Percentiles rank a stretch among this genome's conserved stretches.
Evolutionary conservation across 2,329 filamentous ascomycete genomes (phyloP).

Genomic region (Claviceps sp.): DNA sequence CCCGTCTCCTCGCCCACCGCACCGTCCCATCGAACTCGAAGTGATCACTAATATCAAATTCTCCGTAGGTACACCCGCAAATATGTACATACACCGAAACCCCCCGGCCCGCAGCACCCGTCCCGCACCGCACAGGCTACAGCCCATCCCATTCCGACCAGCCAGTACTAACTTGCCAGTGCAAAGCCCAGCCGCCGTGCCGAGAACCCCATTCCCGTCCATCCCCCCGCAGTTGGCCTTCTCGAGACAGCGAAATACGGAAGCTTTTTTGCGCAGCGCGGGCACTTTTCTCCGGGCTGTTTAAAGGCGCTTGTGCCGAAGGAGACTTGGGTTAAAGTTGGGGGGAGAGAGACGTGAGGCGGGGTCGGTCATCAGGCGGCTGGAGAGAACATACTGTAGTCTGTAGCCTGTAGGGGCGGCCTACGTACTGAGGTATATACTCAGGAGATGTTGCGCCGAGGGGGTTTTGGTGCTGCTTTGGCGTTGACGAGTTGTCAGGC

Average conservation of each 20-base stretch:
- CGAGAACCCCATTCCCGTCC: slow-evolving; percentile 51
- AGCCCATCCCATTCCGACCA: slow-evolving; percentile 21
- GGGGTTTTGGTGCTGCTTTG: slow-evolving; percentile 23
- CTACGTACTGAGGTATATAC: slow-evolving; percentile 13
- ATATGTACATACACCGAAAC: slow-evolving; percentile 45
- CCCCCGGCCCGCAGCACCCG: slow-evolving; percentile 34
- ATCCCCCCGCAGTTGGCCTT: slow-evolving; percentile 46
- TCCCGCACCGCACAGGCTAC: slow-evolving; percentile 34
- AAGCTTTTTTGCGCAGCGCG: slow-evolving; percentile 39
- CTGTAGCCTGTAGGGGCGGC: slow-evolving; percentile 19
- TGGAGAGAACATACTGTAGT: slow-evolving; percentile 44
- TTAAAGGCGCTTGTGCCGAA: slow-evolving; percentile 15
- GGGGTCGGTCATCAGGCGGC: slow-evolving; percentile 39
- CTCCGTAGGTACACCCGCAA: slow-evolving; percentile 50
- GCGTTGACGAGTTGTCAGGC: slow-evolving; percentile 16
- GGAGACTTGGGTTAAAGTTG: no score
- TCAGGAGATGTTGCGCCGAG: slow-evolving; percentile 24
- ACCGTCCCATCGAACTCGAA: slow-evolving; percentile 36
- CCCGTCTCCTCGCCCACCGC: slow-evolving; percentile 23
- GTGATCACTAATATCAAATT: neutral
- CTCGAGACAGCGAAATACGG: slow-evolving; percentile 46
- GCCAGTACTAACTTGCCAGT: no score
- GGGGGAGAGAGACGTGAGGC: slow-evolving; percentile 41
- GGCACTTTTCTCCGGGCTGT: slow-evolving; percentile 18
- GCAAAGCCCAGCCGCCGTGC: slow-evolving; percentile 48